Conservation (phyloP, 1,139 yeast genomes). For the Hansenula anomala region DNA sequence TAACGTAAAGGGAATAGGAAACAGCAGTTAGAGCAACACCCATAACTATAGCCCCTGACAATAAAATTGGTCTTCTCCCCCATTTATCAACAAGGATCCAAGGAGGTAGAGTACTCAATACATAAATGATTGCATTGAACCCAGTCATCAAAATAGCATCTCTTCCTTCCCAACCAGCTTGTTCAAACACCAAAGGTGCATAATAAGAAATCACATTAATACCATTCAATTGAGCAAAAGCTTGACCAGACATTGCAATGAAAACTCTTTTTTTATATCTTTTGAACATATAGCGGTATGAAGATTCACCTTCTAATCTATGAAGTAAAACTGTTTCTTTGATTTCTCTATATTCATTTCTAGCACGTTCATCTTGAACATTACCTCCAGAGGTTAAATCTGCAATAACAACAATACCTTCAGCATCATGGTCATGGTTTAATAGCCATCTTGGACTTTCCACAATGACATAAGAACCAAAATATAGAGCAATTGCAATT, state of each 20-base stretch:
- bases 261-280: constrained; percentile 73
- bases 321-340: constrained; percentile 76
- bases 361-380: constrained; percentile 49
- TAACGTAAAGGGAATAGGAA: constrained; percentile 59
- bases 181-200: constrained; percentile 90
- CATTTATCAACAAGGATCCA: constrained; percentile 88
- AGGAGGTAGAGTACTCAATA: constrained; percentile 76
- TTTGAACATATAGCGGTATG: constrained; percentile 66
- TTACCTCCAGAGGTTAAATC: constrained; percentile 69
- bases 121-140: constrained; percentile 73
- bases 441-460: constrained; percentile 90
- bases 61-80: constrained; percentile 83
- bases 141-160: constrained; percentile 91
- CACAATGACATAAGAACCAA: constrained; percentile 74
- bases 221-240: constrained; percentile 92
- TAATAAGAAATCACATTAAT: constrained; percentile 89
- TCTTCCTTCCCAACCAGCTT: constrained; percentile 92
- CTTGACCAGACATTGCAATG: constrained; percentile 85
- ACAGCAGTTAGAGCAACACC: constrained; percentile 62
- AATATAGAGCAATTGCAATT: constrained; percentile 62
- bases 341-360: constrained; percentile 68
- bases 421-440: constrained; percentile 84
- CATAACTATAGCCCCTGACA: constrained; percentile 79
- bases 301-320: constrained; percentile 69
- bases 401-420: constrained; percentile 81